phyloP scores from a whole-genome alignment of 139 green algal species.

The Tetraselmis striata region DNA sequence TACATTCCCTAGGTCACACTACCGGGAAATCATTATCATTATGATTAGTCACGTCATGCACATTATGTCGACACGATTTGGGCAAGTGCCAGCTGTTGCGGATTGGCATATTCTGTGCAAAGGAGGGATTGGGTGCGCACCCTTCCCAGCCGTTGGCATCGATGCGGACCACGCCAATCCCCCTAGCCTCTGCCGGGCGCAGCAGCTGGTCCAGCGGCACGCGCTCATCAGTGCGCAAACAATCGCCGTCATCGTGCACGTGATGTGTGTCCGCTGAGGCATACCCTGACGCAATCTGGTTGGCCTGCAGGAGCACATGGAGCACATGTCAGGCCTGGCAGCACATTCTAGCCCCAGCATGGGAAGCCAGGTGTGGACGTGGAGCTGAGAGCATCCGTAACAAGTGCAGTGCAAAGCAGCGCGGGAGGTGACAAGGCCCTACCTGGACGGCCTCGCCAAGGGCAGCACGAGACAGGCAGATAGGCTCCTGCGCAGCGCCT shows the following conservation, averaged over 20 bases:
- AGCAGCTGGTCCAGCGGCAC: background rate
- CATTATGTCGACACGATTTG: too few relatives aligned
- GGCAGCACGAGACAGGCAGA: background rate
- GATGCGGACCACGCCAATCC: background rate
- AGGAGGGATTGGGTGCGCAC: background rate
- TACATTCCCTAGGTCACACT: too few relatives aligned
- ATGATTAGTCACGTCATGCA: background rate
- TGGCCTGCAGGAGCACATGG: too few relatives aligned
- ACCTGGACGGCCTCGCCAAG: background rate
- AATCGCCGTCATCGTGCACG: background rate
- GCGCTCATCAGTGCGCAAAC: background rate
- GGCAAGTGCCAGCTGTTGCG: too few relatives aligned
- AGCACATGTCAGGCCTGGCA: too few relatives aligned
- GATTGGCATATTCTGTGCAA: too few relatives aligned
- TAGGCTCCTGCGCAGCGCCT: background rate
- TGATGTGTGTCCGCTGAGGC: background rate
- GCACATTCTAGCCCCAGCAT: too few relatives aligned
- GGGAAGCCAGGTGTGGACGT: too few relatives aligned
- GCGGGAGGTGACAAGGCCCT: too few relatives aligned
- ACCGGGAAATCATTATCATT: conserved; percentile 3
- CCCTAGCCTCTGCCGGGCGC: background rate
- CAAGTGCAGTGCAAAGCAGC: too few relatives aligned
- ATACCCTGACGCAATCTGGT: background rate
- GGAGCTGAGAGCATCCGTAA: too few relatives aligned
- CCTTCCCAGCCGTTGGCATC: background rate